Evolutionary conservation across 768 basidiomycete species (phyloP), one percentile per base, ranked within the genome.

Genomic region (Suillus decipiens): DNA sequence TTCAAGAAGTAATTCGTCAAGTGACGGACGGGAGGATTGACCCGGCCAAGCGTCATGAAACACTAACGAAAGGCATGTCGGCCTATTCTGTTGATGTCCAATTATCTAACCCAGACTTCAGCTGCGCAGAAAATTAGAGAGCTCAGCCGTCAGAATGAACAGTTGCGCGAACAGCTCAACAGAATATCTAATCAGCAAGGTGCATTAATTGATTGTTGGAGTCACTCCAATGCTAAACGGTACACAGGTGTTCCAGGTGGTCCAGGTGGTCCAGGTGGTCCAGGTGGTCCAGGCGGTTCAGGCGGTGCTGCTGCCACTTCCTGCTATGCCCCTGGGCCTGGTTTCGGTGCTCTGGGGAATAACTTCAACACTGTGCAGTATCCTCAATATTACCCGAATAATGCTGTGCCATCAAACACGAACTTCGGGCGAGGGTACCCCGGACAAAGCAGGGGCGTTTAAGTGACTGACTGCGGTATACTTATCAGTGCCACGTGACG

Each of bases 51-150:
- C 69, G 72, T 2, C 43, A 67, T 2, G 73, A 73, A 12, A 59
- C 61, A 53, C 54, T 73, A 15, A 62, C 4, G 7, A 68, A 64
- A 68, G 70, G 72, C 70, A 53, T 33, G 61, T 45, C 31, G 12
- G 11, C 19, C 9, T 5, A 41, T 41, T 31, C 17, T 28, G 5
- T 31, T 28, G 4, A 41, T 41, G 19, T 28, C 11, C 56, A 31
- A 41, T 41, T 12, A 12, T 6, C 24, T 57, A 41, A 57, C 37
- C 17, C 24, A 41, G 17, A 31, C 17, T 31, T 17, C 24, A 57
- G 56, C 56, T 5, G 17, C 56, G 7, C 56, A 41, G 39, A 57
- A 57, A 28, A 57, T 57, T 2, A 41, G 37, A 41, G 56, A 57
- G 24, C 28, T 57, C 24, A 11, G 7, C 28, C 28, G 24, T 31